Conservation (phyloP, 2,329 filamentous ascomycete genomes). For the Aspergillus floridensis region DNA sequence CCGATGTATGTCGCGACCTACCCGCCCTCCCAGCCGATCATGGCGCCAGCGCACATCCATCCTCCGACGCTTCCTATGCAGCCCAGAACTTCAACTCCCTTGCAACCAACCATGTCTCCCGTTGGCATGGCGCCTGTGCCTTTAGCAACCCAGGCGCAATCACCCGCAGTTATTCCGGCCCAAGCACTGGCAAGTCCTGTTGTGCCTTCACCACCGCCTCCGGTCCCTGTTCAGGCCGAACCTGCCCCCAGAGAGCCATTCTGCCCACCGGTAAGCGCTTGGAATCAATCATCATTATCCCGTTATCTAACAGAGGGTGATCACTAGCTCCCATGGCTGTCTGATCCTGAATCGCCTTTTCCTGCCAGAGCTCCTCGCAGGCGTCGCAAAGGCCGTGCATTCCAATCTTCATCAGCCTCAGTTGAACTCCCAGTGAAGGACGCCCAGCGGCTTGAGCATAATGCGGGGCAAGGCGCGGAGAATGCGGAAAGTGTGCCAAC, state of each 20-base stretch:
- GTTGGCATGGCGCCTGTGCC: constrained; percentile 27
- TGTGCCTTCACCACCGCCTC: constrained; percentile 31
- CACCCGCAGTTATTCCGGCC: constrained; percentile 22
- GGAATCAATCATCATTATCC: background rate
- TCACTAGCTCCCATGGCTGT: constrained; percentile 58
- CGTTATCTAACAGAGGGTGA: background rate
- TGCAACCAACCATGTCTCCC: constrained; percentile 38
- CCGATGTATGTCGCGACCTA: constrained; percentile 46
- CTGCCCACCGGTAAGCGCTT: constrained; percentile 47
- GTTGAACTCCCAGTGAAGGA: constrained; percentile 55
- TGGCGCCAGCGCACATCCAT: constrained; percentile 38
- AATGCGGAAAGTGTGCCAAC: constrained; percentile 24
- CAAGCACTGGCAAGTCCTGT: constrained; percentile 31
- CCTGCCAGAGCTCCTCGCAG: constrained; percentile 51
- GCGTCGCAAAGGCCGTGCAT: constrained; percentile 41
- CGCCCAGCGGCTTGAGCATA: constrained; percentile 22
- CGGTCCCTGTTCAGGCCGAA: constrained; percentile 24
- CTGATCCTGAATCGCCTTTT: constrained; percentile 54
- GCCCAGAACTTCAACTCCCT: constrained; percentile 37
- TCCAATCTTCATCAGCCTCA: constrained; percentile 33
- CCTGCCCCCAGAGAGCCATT: constrained; percentile 44
- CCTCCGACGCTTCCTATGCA: constrained; percentile 37
- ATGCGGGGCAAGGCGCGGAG: constrained; percentile 19
- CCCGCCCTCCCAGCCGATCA: constrained; percentile 41
- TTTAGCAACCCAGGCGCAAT: constrained; percentile 31